These are phyloP conservation scores for Neocatenulostroma microsporum DNA, from an alignment of 2,329 filamentous ascomycete genomes.

Conservation along the genomic window DNA sequence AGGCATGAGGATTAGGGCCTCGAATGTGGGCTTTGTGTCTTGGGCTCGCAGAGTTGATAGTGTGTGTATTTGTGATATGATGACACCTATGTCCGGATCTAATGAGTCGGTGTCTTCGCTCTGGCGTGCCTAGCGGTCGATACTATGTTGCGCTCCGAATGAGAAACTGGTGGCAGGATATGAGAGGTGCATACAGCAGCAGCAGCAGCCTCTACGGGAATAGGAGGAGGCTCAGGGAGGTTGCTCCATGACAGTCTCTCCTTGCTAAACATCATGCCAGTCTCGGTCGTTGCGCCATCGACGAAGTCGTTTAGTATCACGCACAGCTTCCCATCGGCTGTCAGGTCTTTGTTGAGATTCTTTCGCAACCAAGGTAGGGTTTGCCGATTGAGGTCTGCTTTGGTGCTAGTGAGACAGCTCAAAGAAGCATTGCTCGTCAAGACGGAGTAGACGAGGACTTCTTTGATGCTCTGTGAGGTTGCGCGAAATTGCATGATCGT, in stretches of 20 bases:
- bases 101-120: too few species aligned
- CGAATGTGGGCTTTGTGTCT: too few species aligned
- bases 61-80: too few species aligned
- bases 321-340: not conserved
- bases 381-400: not conserved
- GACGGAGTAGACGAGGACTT: conserved; percentile 1
- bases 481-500: not conserved
- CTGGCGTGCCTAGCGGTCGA: too few species aligned
- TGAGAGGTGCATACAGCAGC: too few species aligned
- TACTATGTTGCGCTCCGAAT: too few species aligned
- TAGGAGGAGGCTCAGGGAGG: too few species aligned
- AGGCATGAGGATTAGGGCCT: conserved; percentile 6
- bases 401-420: conserved; percentile 1
- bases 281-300: conserved; percentile 2
- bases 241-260: not conserved
- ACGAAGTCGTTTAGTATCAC: conserved; percentile 1
- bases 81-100: too few species aligned
- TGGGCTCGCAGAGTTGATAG: too few species aligned
- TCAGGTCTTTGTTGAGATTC: not conserved
- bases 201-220: too few species aligned
- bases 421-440: conserved; percentile 1
- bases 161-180: too few species aligned
- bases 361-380: conserved; percentile 1
- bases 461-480: conserved; percentile 2
- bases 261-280: not conserved